Evolutionary conservation across 2,329 filamentous ascomycete species (phyloP), one percentile per base, ranked within the genome.

Genomic region (Berkeleyomyces basicola): DNA sequence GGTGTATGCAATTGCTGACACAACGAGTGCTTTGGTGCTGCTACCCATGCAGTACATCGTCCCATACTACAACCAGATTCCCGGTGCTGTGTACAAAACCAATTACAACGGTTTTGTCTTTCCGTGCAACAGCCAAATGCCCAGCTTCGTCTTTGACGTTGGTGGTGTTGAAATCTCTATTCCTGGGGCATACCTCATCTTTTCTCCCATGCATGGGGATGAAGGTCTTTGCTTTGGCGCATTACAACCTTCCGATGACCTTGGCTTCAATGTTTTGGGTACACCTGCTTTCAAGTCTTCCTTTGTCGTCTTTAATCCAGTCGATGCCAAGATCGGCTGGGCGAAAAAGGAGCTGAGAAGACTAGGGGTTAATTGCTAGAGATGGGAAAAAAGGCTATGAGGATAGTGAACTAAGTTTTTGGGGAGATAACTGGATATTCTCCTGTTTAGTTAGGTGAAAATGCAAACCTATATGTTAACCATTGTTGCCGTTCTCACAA

Each of bases 181-280:
- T 44, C 77, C 76, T 63, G 82, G 81, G 4, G 69, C 70, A 31
- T 75, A 80, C 59, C 76, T 83, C 66, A 78, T 76, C 67, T 85
- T 83, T 67, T 75, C 78, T 1, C 42, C 61, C 36, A 44, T 59
- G 3, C 67, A 73, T 37, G 73, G 82, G 7, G 73, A 76, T 58
- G 74, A 74, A 59, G 76, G 76, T 49, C 81, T 75, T 62, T 88
- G 85, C 75, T 87, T 85, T 67, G 85, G 84, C 65, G 85, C 84
- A 67, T 72, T 88, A 16, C 85, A 88, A 73, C 77, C 79, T 40
- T 81, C 80, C 58, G 55, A 63, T 16, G 36, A 23, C 36, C 59
- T 63, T 43, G 61, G 61, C 16, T 75, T 77, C 46, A 81, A 84
- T 71, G 83, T 89, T 69, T 83, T 80, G 68, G 81, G 81, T 23